Conservation (phyloP, 768 basidiomycete species). For the Leccinum boreale region DNA sequence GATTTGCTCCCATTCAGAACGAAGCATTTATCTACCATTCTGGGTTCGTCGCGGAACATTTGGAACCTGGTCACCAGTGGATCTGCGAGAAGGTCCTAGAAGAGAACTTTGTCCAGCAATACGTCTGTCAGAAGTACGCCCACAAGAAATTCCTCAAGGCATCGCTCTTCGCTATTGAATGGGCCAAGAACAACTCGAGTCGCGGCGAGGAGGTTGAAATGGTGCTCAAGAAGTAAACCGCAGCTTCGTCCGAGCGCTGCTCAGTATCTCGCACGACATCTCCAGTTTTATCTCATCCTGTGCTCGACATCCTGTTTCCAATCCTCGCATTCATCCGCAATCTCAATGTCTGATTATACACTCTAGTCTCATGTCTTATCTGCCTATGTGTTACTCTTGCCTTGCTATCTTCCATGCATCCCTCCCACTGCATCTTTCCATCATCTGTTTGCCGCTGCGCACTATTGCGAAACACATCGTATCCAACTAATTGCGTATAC, state of each 20-base stretch:
- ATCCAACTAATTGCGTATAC: conserved; percentile 32
- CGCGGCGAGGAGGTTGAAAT: conserved; percentile 32
- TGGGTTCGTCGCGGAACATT: conserved; percentile 84
- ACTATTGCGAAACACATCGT: conserved; percentile 36
- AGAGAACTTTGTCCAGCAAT: conserved; percentile 73
- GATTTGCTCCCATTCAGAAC: conserved; percentile 54
- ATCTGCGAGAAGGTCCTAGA: conserved; percentile 83
- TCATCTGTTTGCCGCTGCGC: conserved; percentile 28
- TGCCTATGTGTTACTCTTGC: conserved; percentile 35
- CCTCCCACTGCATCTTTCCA: conserved; percentile 19
- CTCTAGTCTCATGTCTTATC: conserved; percentile 34
- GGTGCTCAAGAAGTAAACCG: conserved; percentile 31
- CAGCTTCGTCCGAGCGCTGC: conserved; percentile 9
- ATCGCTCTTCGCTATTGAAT: conserved; percentile 70
- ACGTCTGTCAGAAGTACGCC: conserved; percentile 95
- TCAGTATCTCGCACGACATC: conserved; percentile 23
- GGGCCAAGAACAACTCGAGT: conserved; percentile 55
- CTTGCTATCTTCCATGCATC: conserved; percentile 38
- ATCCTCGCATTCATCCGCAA: conserved; percentile 32
- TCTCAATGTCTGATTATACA: conserved; percentile 40
- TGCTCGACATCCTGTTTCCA: conserved; percentile 37
- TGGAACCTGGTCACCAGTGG: conserved; percentile 75
- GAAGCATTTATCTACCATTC: conserved; percentile 92
- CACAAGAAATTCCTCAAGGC: conserved; percentile 98
- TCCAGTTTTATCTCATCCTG: conserved; percentile 26